Evolutionary conservation across 2,329 filamentous ascomycete genomes (phyloP).

Genomic region (Emmonsiellopsis sp.): DNA sequence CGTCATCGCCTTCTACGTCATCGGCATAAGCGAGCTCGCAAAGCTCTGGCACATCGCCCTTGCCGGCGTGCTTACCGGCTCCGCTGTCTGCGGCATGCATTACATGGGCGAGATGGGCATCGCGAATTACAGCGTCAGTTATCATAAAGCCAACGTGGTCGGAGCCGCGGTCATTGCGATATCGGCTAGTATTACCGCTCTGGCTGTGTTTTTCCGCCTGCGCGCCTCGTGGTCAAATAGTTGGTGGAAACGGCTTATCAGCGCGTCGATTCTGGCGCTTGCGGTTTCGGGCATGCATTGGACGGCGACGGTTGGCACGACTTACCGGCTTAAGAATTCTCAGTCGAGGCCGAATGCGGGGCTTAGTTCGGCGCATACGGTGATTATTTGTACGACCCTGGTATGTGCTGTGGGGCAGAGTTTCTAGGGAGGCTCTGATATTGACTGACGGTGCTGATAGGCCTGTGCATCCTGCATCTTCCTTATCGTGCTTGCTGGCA

Average conservation of each 20-base stretch:
- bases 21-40: conserved; percentile 51
- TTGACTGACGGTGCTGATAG: conserved; percentile 27
- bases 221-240: conserved; percentile 66
- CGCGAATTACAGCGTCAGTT: conserved; percentile 61
- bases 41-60: conserved; percentile 49
- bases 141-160: conserved; percentile 50
- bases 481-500: conserved; percentile 47
- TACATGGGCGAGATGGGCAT: conserved; percentile 81
- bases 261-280: conserved; percentile 57
- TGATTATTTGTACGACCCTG: conserved; percentile 64
- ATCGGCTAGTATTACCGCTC: conserved; percentile 57
- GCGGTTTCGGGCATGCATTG: conserved; percentile 85
- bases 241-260: conserved; percentile 64
- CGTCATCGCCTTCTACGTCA: conserved; percentile 59
- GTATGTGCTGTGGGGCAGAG: conserved; percentile 35
- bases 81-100: conserved; percentile 76
- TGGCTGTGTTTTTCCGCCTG: conserved; percentile 69
- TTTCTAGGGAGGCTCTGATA: neutral
- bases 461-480: conserved; percentile 53
- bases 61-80: conserved; percentile 61
- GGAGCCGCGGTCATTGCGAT: conserved; percentile 65
- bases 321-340: conserved; percentile 49
- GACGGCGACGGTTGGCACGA: conserved; percentile 63
- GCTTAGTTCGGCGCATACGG: conserved; percentile 53
- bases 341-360: conserved; percentile 29